These are phyloP conservation scores for Xylaria sp. DNA, from an alignment of 2,329 filamentous ascomycete species.

Conservation along the genomic window DNA sequence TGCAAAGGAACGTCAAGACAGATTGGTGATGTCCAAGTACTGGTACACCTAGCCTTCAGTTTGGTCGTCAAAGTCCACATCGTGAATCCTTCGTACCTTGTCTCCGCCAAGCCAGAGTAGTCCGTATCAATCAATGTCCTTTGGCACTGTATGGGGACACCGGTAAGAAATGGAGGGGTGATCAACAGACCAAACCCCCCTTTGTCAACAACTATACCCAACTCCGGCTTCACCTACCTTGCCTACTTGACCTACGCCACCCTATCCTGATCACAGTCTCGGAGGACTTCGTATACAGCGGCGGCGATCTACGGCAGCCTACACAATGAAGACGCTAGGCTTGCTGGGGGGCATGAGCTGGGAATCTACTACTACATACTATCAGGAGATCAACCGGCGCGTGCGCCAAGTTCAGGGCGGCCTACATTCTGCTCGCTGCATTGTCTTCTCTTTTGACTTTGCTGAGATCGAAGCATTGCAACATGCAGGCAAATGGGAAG, in stretches of 20 bases:
- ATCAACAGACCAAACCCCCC: neutral
- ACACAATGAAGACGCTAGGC: constrained; percentile 36
- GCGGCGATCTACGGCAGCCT: neutral
- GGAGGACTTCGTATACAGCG: neutral
- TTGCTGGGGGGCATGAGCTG: constrained; percentile 41
- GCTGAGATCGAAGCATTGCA: constrained; percentile 36
- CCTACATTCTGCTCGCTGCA: constrained; percentile 37
- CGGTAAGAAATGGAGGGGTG: neutral
- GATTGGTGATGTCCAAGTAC: too few relatives aligned
- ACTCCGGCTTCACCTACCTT: neutral
- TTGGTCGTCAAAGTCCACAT: too few relatives aligned
- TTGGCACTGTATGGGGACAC: neutral
- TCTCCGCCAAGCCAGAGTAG: neutral
- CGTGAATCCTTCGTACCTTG: too few relatives aligned
- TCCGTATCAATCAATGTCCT: neutral
- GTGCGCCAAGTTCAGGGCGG: constrained; percentile 37
- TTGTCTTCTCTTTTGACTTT: constrained; percentile 41
- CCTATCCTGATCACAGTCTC: neutral
- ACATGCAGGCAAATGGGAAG: constrained; percentile 38
- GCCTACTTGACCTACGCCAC: neutral
- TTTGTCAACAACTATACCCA: neutral
- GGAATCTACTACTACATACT: constrained; percentile 40
- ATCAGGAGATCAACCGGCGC: constrained; percentile 39
- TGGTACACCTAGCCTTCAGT: too few relatives aligned
- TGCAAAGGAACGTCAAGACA: too few relatives aligned